A percentile compares a stretch with the other conserved stretches of the same genome.
Evolutionary conservation across 2,329 filamentous ascomycete genomes (phyloP).

Genomic region (Escovopsis sp.): DNA sequence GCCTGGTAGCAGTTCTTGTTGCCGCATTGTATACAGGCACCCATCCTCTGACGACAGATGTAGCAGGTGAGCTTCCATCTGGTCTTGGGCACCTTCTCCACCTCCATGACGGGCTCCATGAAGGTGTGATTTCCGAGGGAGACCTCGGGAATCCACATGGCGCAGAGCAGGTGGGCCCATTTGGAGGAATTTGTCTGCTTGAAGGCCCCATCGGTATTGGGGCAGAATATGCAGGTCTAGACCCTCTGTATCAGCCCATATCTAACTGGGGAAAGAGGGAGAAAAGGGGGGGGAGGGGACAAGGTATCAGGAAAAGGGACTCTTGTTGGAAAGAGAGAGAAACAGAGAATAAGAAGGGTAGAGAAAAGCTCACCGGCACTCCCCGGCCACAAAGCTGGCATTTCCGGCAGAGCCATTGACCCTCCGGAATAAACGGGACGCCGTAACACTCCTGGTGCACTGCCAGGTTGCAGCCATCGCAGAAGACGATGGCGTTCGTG

Average conservation of each 20-base stretch:
- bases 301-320: background rate
- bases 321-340: too few species aligned
- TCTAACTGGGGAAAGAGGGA: constrained; percentile 3
- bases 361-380: constrained; percentile 56
- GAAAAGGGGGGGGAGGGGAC: background rate
- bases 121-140: constrained; percentile 90
- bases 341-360: too few species aligned
- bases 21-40: constrained; percentile 93
- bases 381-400: constrained; percentile 90
- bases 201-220: constrained; percentile 93
- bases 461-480: constrained; percentile 90
- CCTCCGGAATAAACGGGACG: constrained; percentile 95
- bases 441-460: constrained; percentile 99
- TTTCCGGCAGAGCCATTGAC: constrained; percentile 94
- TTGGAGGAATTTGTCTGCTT: constrained; percentile 94
- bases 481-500: constrained; percentile 97
- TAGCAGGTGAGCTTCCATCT: constrained; percentile 92
- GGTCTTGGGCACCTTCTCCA: constrained; percentile 90
- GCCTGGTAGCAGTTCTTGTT: constrained; percentile 96
- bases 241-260: background rate
- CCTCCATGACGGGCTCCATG: constrained; percentile 96
- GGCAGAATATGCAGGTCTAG: constrained; percentile 91
- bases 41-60: constrained; percentile 95
- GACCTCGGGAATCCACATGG: constrained; percentile 97
- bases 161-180: constrained; percentile 92